phyloP scores from a whole-genome alignment of 2,329 filamentous ascomycete genomes.

The Cladosporium oxysporum region DNA sequence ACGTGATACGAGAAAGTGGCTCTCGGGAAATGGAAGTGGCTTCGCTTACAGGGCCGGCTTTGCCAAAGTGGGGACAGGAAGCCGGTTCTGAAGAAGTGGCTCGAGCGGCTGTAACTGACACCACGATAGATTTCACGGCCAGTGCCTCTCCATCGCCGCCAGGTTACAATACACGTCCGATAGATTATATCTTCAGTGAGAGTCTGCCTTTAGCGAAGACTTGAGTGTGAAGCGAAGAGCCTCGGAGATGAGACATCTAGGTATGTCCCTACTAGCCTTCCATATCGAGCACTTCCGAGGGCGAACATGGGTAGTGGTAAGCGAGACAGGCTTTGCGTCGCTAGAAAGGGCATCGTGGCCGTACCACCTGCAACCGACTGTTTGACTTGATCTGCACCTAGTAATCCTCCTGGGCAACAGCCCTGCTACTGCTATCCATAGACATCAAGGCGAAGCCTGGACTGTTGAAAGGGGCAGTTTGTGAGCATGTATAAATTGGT shows the following conservation, averaged over 20 bases:
- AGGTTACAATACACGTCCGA: not conserved
- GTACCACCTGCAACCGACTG: not conserved
- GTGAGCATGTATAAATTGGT: constrained; percentile 19
- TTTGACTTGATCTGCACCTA: constrained; percentile 22
- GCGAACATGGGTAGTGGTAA: constrained; percentile 18
- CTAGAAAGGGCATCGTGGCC: constrained; percentile 13
- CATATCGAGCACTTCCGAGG: constrained; percentile 7
- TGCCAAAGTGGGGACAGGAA: not conserved
- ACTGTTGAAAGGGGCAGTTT: constrained; percentile 17
- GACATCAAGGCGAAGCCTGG: constrained; percentile 16
- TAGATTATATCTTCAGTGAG: not conserved
- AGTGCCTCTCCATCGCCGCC: not conserved
- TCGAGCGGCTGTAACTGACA: not conserved
- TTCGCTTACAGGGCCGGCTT: not conserved
- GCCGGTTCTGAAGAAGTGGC: constrained; percentile 4
- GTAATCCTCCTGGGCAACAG: constrained; percentile 5
- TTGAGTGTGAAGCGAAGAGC: constrained; percentile 6
- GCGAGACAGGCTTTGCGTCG: constrained; percentile 13
- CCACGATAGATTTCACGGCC: not conserved
- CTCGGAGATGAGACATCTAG: constrained; percentile 11
- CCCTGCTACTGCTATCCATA: constrained; percentile 12
- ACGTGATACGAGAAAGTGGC: constrained; percentile 11
- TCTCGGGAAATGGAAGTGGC: not conserved
- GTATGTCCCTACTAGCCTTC: constrained; percentile 15
- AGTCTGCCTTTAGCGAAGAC: not conserved